Base-by-base conservation (phyloP, 257 asterid species). In the Buddleja alternifolia region DNA sequence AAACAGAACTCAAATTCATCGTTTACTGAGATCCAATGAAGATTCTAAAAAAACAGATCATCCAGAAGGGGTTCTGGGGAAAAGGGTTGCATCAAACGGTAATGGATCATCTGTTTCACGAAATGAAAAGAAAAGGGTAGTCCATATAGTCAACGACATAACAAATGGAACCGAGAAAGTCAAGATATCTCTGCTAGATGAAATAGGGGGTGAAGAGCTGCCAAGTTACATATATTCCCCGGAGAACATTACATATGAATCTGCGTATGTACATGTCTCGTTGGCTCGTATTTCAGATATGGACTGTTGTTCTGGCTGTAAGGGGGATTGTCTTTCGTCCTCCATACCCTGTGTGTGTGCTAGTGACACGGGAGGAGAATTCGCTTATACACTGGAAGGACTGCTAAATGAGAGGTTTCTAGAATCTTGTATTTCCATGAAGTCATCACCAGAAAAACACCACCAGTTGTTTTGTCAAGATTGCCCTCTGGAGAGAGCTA, bases 401-500 rank as follows among this genome's bases (percentile, higher is more conserved):
- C 74, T 84, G 29, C 74, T 92, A 17, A 83, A 70, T 63, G 79
- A 85, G 23, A 72, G 75, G 32, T 86, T 89, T 60, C 54, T 92
- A 44, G 29, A 54, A 17, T 48, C 67, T 44, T 84, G 88, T 79
- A 80, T 85, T 60, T 72, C 83, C 40, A 64, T 81, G 86, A 84
- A 69, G 47, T 63, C 21, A 9, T 71, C 80, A 10, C 86, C 88
- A 10, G 73, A 78, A 64, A 51, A 64, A 21, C 81, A 81, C 50
- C 75, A 77, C 17, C 67, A 62, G 10, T 66, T 63, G 20, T 86
- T 64, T 75, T 89, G 98, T 52, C 67, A 77, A 12, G 88, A 83
- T 55, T 92, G 98, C 83, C 98, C 98, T 42, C 58, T 81, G 55
- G 95, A 91, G 82, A 86, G 95, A 78, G 86, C 84, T 16, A 86